A percentile compares a stretch with the other conserved stretches of the same genome.
These are phyloP conservation scores for Cylindrotheca fusiformis DNA, from an alignment of 108 stramenopile genomes.

Conservation along the genomic window DNA sequence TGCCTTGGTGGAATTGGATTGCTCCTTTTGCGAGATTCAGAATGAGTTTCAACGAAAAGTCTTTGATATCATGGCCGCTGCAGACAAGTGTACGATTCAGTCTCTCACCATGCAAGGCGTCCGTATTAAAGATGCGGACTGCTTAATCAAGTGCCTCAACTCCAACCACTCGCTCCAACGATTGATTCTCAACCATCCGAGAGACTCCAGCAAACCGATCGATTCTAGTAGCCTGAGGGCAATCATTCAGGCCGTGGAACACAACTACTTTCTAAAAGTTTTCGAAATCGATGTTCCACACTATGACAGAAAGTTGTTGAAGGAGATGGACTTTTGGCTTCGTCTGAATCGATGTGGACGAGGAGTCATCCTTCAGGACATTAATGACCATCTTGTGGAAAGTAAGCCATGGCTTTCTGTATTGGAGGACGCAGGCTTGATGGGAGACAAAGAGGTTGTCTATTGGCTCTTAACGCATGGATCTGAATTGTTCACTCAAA, in stretches of 20 bases:
- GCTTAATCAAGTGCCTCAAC: conserved; percentile 21
- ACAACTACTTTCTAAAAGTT: conserved; percentile 19
- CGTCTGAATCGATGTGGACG: conserved; percentile 27
- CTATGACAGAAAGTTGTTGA: not conserved
- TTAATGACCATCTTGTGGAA: not conserved
- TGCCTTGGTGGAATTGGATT: conserved; percentile 11
- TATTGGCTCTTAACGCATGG: conserved; percentile 19
- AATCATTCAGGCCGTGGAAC: conserved; percentile 15
- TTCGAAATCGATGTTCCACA: conserved; percentile 15
- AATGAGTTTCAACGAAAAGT: conserved; percentile 14
- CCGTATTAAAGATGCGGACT: conserved; percentile 9
- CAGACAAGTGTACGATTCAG: conserved; percentile 12
- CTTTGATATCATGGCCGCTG: conserved; percentile 18
- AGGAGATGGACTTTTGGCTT: conserved; percentile 33
- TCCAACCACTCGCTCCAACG: conserved; percentile 17
- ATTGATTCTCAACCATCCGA: conserved; percentile 24
- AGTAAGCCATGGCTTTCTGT: conserved; percentile 7
- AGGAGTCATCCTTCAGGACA: conserved; percentile 17
- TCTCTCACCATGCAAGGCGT: conserved; percentile 19
- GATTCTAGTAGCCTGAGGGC: not conserved
- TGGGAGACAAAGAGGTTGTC: conserved; percentile 2
- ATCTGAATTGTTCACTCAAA: not conserved
- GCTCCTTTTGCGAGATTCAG: conserved; percentile 30
- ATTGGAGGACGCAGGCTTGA: not conserved
- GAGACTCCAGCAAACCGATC: conserved; percentile 9